These are phyloP conservation scores for Amaranthus cruentus DNA, from an alignment of 148 eudicot species.

Conservation along the genomic window DNA sequence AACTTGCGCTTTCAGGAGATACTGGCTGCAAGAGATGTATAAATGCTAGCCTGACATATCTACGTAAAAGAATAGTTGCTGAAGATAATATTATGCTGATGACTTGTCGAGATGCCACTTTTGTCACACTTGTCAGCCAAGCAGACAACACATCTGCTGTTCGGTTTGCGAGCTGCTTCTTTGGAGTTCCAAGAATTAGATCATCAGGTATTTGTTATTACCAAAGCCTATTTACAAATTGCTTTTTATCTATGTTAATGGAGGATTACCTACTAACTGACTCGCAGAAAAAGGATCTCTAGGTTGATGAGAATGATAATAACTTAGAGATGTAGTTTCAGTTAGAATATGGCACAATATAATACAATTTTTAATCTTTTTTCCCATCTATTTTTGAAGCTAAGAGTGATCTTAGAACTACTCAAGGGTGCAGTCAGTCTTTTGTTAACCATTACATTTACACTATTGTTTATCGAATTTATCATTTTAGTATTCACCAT, in stretches of 20 bases:
- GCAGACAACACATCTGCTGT: constrained; percentile 57
- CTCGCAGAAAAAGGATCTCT: not conserved
- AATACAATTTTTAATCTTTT: too few relatives aligned
- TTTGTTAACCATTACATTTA: too few relatives aligned
- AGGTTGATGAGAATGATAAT: not conserved
- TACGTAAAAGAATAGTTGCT: constrained; percentile 55
- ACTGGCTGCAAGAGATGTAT: constrained; percentile 65
- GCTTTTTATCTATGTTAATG: too few relatives aligned
- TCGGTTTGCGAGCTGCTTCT: constrained; percentile 76
- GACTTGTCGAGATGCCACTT: constrained; percentile 92
- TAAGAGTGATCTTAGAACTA: too few relatives aligned
- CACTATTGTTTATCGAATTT: too few relatives aligned
- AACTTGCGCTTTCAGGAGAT: constrained; percentile 39
- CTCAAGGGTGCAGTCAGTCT: too few relatives aligned
- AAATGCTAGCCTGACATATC: constrained; percentile 74
- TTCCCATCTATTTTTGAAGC: too few relatives aligned
- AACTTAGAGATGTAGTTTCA: too few relatives aligned
- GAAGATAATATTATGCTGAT: constrained; percentile 66
- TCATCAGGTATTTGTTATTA: constrained; percentile 27
- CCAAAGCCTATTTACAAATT: not conserved
- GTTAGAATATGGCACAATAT: too few relatives aligned
- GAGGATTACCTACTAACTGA: not conserved
- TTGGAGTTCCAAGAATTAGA: constrained; percentile 69
- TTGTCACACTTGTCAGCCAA: constrained; percentile 74
- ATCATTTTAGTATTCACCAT: not conserved